Evolutionary conservation across 2,329 filamentous ascomycete species (phyloP).

Genomic region (Sporothrix pallida): DNA sequence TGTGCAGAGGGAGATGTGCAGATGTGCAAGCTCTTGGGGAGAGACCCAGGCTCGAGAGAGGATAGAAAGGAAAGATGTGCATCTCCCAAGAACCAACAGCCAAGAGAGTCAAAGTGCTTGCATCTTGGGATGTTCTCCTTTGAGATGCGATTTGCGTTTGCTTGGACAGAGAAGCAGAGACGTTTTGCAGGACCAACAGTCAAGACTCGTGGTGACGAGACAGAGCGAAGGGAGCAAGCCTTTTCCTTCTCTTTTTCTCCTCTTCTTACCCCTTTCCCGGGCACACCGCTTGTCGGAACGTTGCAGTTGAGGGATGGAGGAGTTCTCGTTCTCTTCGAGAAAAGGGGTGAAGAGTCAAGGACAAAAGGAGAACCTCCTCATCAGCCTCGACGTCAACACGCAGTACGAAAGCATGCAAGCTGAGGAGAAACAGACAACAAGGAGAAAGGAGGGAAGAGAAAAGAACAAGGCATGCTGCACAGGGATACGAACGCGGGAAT

Average conservation of each 20-base stretch:
- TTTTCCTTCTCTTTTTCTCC: neutral
- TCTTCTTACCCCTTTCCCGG: neutral
- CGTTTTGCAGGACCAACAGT: neutral
- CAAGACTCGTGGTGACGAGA: neutral
- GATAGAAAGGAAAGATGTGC: slow-evolving; percentile 8
- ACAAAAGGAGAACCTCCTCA: neutral
- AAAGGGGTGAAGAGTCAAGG: neutral
- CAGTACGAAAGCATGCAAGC: neutral
- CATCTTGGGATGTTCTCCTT: neutral
- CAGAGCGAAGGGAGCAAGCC: too few species aligned
- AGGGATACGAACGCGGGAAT: slow-evolving; percentile 22
- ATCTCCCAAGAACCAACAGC: neutral
- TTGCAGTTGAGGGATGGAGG: neutral
- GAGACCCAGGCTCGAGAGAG: neutral
- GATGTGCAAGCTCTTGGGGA: neutral
- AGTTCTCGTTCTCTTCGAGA: neutral
- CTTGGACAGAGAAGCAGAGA: too few species aligned
- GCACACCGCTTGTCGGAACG: slow-evolving; percentile 17
- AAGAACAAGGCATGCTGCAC: neutral
- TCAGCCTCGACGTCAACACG: neutral
- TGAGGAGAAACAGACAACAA: slow-evolving; percentile 15
- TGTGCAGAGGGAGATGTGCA: slow-evolving; percentile 12
- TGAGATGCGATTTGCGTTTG: neutral
- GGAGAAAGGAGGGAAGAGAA: too few species aligned
- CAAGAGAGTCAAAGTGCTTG: neutral